phyloP scores from a whole-genome alignment of 495 filamentous ascomycete genomes.

The Penicillium cinerascens region DNA sequence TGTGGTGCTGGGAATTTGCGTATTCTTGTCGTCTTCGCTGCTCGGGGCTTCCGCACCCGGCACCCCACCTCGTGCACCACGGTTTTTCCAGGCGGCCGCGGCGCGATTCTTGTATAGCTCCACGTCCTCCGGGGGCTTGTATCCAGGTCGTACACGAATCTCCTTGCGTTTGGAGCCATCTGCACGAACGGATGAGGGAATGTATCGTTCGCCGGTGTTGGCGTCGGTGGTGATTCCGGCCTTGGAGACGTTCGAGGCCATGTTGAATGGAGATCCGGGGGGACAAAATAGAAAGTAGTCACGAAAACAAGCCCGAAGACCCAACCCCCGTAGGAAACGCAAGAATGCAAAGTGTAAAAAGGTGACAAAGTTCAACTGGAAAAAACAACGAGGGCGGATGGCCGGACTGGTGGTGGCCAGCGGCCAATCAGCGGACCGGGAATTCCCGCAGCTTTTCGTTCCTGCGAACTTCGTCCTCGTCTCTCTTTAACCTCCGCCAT shows the following conservation, averaged over 20 bases:
- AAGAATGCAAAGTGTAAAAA: not conserved
- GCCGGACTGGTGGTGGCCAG: constrained; percentile 18
- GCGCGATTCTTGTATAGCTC: constrained; percentile 93
- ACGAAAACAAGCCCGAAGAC: not conserved
- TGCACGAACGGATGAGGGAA: constrained; percentile 79
- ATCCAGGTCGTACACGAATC: constrained; percentile 89
- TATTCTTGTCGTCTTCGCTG: constrained; percentile 46
- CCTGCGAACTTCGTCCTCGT: constrained; percentile 28
- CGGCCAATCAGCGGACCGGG: constrained; percentile 43
- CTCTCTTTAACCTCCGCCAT: constrained; percentile 10
- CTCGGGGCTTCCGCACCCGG: constrained; percentile 69
- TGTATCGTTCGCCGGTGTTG: constrained; percentile 73
- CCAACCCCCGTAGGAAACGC: not conserved
- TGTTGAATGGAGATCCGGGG: constrained; percentile 5
- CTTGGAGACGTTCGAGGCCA: constrained; percentile 28
- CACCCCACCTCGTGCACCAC: constrained; percentile 71
- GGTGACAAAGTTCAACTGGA: not conserved
- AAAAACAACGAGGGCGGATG: constrained; percentile 15
- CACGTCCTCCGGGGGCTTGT: constrained; percentile 92
- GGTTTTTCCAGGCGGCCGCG: constrained; percentile 80
- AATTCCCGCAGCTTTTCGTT: constrained; percentile 46
- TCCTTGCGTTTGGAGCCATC: constrained; percentile 89
- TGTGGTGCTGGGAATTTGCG: constrained; percentile 42
- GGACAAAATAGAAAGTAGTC: not conserved
- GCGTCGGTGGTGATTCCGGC: constrained; percentile 76